Percentiles rank a stretch among this genome's conserved stretches.
phyloP scores from a whole-genome alignment of 371 early-diverging fungal genomes.

The Mortierella sp. region DNA sequence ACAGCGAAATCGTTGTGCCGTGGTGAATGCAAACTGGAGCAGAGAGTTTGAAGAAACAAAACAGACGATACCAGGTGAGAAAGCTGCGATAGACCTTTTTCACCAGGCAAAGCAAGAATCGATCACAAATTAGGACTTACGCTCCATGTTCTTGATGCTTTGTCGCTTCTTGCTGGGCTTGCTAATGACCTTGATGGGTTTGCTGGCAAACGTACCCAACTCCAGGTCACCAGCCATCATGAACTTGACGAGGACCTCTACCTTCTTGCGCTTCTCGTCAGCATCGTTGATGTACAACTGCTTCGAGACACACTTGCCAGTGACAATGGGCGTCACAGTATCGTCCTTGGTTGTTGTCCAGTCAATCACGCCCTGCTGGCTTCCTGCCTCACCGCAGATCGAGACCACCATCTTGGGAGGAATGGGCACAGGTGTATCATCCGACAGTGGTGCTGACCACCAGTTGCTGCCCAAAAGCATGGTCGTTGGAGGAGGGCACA shows the following conservation, averaged over 20 bases:
- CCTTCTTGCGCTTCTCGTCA: slow-evolving; percentile 85
- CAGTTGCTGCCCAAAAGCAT: slow-evolving; percentile 79
- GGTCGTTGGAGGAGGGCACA: slow-evolving; percentile 88
- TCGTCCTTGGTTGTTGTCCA: slow-evolving; percentile 59
- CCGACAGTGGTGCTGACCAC: slow-evolving; percentile 62
- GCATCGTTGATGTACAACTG: slow-evolving; percentile 88
- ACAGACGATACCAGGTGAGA: neutral
- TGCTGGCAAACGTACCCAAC: slow-evolving; percentile 78
- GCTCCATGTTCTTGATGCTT: slow-evolving; percentile 87
- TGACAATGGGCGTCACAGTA: slow-evolving; percentile 47
- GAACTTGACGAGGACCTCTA: slow-evolving; percentile 79
- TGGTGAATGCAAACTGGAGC: slow-evolving; percentile 84
- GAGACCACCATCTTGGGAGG: slow-evolving; percentile 58
- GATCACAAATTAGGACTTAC: slow-evolving; percentile 53
- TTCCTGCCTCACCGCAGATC: slow-evolving; percentile 57
- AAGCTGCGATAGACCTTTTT: neutral
- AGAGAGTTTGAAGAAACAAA: neutral
- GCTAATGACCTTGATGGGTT: slow-evolving; percentile 88
- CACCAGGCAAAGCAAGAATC: neutral
- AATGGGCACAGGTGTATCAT: slow-evolving; percentile 29
- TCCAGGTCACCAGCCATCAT: slow-evolving; percentile 71
- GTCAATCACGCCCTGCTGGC: slow-evolving; percentile 59
- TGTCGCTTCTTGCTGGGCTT: slow-evolving; percentile 90
- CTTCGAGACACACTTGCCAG: slow-evolving; percentile 85
- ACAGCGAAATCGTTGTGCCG: slow-evolving; percentile 84